Percentiles rank a stretch among this genome's conserved stretches.
These are phyloP conservation scores for Peniophora sp. DNA, from an alignment of 1,284 basidiomycete species.

Conservation along the genomic window DNA sequence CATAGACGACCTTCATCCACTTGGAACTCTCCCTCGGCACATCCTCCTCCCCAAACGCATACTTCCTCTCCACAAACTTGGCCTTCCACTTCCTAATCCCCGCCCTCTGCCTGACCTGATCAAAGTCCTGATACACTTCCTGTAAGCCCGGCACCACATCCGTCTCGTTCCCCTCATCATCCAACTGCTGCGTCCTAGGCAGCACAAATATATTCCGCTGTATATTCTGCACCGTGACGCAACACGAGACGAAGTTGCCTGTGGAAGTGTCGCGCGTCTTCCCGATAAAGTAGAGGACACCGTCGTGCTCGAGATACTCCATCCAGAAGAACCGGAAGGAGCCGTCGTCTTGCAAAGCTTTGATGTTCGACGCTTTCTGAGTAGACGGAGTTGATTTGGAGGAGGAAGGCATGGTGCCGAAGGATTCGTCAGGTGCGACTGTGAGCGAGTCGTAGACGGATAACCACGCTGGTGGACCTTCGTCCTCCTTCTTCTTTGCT, in stretches of 20 bases:
- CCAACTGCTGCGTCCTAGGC: conserved; percentile 63
- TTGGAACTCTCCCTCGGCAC: conserved; percentile 76
- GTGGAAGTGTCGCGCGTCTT: conserved; percentile 78
- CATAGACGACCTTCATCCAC: conserved; percentile 92
- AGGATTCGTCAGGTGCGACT: conserved; percentile 46
- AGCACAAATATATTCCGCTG: conserved; percentile 94
- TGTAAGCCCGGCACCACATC: conserved; percentile 62
- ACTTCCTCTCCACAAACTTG: conserved; percentile 86
- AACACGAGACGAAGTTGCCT: conserved; percentile 76
- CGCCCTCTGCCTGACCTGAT: conserved; percentile 64
- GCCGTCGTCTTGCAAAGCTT: conserved; percentile 72
- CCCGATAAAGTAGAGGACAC: conserved; percentile 78
- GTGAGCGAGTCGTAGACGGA: conserved; percentile 67
- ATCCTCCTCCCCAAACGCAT: conserved; percentile 86
- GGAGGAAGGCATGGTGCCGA: conserved; percentile 37
- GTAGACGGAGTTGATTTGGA: conserved; percentile 22
- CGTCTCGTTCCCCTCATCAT: conserved; percentile 62
- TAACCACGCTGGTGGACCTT: conserved; percentile 59
- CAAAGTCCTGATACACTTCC: conserved; percentile 85
- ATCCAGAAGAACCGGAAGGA: conserved; percentile 91
- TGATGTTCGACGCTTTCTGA: conserved; percentile 34
- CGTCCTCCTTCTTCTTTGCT: conserved; percentile 35
- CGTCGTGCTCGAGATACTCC: conserved; percentile 81
- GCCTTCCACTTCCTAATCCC: conserved; percentile 75
- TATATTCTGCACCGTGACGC: conserved; percentile 80